Evolutionary conservation across 352 stramenopile species (phyloP), one percentile per base, ranked within the genome.

Genomic region (Pythium dissotocum): DNA sequence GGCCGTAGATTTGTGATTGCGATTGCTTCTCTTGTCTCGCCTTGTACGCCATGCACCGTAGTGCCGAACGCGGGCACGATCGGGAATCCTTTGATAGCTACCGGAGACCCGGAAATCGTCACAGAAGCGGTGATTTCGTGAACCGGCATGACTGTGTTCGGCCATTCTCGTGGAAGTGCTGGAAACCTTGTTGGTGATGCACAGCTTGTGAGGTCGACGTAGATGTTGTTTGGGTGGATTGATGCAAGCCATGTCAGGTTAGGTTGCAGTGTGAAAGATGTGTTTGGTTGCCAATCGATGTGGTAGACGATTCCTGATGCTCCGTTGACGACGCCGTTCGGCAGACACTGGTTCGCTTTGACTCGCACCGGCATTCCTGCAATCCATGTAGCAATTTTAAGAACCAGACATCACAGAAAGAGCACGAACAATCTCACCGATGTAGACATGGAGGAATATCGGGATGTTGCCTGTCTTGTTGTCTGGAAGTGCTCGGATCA

Each of bases 21-120:
- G 32, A 75, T 63, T 6, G 54, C n/a, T 33, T 58, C 35, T n/a
- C 58, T 35, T 18, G 63, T 75, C 6, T 65, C 54, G 1, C 69
- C 58, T 52, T 75, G 69, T 1, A 75, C 63, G 7, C 69, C 63
- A 33, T 75, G 69, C 4, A 71, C 69, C 6, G 69, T 75, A 0
- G 40, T 69, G 2, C 63, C 59, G 14, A 75, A 75, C 1, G 69
- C 69, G 7, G 63, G 58, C 7, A 65, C 63, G 28, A 75, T 40
- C 4, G 58, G 69, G 30, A 61, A 75, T 4, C 63, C 69, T 48
- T 67, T 71, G 49, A 72, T 71, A 0, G 44, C 57, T 12, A 75
- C 24, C 7, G 56, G 21, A 4, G 54, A 14, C 14, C 13, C 35
- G 2, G 32, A 6, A 28, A 30, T 24, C 33, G 4, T 12, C 9